Base-by-base conservation (phyloP, 257 asterid species). In the Solanum phureja region DNA sequence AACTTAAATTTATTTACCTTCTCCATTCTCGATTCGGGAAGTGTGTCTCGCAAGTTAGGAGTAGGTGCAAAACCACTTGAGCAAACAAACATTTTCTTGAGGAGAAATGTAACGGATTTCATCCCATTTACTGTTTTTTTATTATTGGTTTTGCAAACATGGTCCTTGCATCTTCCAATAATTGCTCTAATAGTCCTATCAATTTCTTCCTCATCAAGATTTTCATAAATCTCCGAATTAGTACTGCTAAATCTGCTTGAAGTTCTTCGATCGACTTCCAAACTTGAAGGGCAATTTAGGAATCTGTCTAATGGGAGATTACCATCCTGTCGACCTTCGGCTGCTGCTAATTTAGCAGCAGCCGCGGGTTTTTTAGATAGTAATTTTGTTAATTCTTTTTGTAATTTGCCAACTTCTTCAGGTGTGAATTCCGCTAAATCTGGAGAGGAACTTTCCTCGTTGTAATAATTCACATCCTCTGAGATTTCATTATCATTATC, bases 21-120 rank as follows among this genome's bases (percentile, higher is more conserved):
- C 87, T 96, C 99, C 99, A 94, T 96, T 91, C 98, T 92, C 60
- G 99, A 94, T 93, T 96, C 99, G 58, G 92, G 98, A 87, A 95
- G 71, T 14, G 99, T 88, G 58, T 96, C 98, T 33, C 95, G 88
- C 85, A 95, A 88, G 58, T 89, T 93, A 38, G 98, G 95, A 90
- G 94, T 52, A 7, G 98, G 96, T 1, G 77, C 91, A 76, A 94
- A 95, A 19, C 98, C 98, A 81, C 92, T 76, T 11, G 92, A 89
- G 90, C 98, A 96, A 85, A 90, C 96, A 83, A 96, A 96, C 90
- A 96, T 91, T 90, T 96, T 96, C 95, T 95, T 96, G 90, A 95
- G 90, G 34, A 96, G 95, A 86, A 95, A 96, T 66, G 98, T 87
- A 42, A 95, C 46, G 3, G 98, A 96, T 69, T 93, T 95, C 88